These are phyloP conservation scores for Coprinopsis marcescibilis DNA, from an alignment of 768 basidiomycete species.

Conservation along the genomic window DNA sequence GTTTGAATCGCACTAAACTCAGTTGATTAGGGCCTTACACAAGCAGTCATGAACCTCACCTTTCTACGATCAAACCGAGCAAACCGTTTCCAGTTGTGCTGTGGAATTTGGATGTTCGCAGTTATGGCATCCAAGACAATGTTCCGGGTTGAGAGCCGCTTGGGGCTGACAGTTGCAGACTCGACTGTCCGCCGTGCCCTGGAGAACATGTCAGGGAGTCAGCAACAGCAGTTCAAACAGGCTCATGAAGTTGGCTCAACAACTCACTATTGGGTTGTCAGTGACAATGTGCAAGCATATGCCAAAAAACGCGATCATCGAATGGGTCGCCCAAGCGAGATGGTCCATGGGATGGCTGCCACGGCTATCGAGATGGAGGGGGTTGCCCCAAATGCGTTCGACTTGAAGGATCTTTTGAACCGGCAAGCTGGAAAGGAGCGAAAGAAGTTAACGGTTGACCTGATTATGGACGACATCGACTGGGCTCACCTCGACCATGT, in stretches of 20 bases:
- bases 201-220: conserved; percentile 10
- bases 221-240: background rate
- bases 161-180: conserved; percentile 14
- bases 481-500: conserved; percentile 13
- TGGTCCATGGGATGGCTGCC: conserved; percentile 17
- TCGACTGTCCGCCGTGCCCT: conserved; percentile 15
- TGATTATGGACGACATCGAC: conserved; percentile 16
- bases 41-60: conserved; percentile 17
- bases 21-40: conserved; percentile 11
- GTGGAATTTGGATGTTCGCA: conserved; percentile 17
- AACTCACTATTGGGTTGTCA: conserved; percentile 3
- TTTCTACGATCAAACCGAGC: conserved; percentile 13
- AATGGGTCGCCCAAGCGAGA: conserved; percentile 14
- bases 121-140: conserved; percentile 13
- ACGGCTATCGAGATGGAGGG: conserved; percentile 17
- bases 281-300: conserved; percentile 18
- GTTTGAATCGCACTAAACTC: background rate
- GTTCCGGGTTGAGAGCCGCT: conserved; percentile 15
- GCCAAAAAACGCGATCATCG: conserved; percentile 11
- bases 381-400: conserved; percentile 15
- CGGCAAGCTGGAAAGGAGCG: conserved; percentile 14
- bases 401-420: conserved; percentile 12
- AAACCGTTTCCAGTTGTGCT: conserved; percentile 14
- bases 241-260: background rate
- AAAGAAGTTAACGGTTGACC: conserved; percentile 7